Evolutionary conservation across 2,329 filamentous ascomycete species (phyloP).

Genomic region (Ceratocystis albifundus): DNA sequence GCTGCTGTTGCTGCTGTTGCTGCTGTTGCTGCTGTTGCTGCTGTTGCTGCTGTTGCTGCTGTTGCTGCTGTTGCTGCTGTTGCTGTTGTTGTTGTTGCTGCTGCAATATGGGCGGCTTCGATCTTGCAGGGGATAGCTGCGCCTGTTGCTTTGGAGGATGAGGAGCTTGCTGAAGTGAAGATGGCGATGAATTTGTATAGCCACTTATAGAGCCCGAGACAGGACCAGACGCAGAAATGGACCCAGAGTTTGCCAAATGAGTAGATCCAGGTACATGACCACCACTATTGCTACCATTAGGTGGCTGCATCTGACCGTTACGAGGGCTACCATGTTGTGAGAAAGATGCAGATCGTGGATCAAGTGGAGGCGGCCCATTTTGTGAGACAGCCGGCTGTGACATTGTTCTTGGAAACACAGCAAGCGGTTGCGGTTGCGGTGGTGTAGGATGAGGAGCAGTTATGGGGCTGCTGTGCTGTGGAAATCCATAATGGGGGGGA

Average conservation of each 20-base stretch:
- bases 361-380: constrained; percentile 33
- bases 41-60: neutral
- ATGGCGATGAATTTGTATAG: neutral
- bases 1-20: constrained; percentile 16
- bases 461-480: constrained; percentile 44
- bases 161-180: constrained; percentile 10
- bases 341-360: constrained; percentile 20
- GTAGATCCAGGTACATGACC: constrained; percentile 8
- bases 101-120: neutral
- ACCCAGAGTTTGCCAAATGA: constrained; percentile 10
- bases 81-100: neutral
- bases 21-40: constrained; percentile 16
- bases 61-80: neutral
- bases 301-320: constrained; percentile 6
- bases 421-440: constrained; percentile 25
- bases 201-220: neutral
- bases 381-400: constrained; percentile 46
- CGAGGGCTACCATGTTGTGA: constrained; percentile 18
- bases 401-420: constrained; percentile 32
- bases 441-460: constrained; percentile 33
- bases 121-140: neutral
- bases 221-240: neutral
- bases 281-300: neutral
- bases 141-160: constrained; percentile 12
- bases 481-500: constrained; percentile 29